Evolutionary conservation across 805 yeast genomes (phyloP), one percentile per base, ranked within the genome.

Genomic region (Saccharomycopsis babjevae): DNA sequence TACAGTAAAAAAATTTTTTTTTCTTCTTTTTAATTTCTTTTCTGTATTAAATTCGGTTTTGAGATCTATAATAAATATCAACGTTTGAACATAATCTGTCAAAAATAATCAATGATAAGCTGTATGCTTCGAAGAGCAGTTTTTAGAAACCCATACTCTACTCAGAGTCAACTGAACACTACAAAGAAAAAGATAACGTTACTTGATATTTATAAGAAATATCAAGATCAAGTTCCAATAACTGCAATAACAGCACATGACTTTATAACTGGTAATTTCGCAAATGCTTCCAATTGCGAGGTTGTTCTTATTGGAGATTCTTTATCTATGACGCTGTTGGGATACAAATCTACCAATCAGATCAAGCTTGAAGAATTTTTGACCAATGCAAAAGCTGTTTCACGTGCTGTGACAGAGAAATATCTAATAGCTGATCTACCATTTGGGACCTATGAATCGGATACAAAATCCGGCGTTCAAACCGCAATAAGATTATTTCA

Each of bases 251-350:
- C 99, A 0, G 96, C 97, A 0, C 90, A 93, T 70, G 98, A 93
- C 69, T 86, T 78, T 68, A 83, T 92, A 18, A 85, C 96, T 0
- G 94, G 84, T 0, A 75, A 77, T 36, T 76, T 87, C 67, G 96
- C 91, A 0, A 84, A 86, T 28, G 71, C 77, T 18, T 82, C 92
- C 0, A 79, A 80, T 0, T 77, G 83, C 1, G 97, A 93, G 67
- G 78, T 85, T 61, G 77, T 85, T 6, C 77, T 93, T 1, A 85
- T 93, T 3, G 99, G 99, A 2, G 99, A 93, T 71, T 92, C 97
- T 0, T 74, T 94, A 30, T 90, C 97, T 0, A 93, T 91, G 97
- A 92, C 89, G 0, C 80, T 96, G 0, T 77, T 89, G 64, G 99
- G 99, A 0, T 85, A 86, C 68, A 77, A 77, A 1, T 84, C 87